A percentile compares a stretch with the other conserved stretches of the same genome.
Evolutionary conservation across 768 basidiomycete species (phyloP).

Genomic region (Tricholoma furcatifolium): DNA sequence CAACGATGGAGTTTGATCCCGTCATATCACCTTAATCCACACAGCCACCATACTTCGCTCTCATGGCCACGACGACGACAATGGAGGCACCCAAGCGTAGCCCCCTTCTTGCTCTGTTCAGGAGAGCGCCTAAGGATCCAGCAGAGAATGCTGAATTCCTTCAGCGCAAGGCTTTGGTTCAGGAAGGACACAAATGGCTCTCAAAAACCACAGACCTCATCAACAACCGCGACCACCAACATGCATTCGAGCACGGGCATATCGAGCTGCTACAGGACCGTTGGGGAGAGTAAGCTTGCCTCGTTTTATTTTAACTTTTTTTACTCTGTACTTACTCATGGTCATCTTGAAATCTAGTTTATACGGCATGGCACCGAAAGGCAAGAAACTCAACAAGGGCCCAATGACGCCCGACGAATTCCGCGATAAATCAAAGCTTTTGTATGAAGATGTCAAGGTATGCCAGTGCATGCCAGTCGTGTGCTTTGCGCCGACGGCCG

Average conservation of each 20-base stretch:
- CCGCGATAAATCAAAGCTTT: constrained; percentile 16
- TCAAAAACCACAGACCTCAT: constrained; percentile 20
- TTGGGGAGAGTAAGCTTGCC: constrained; percentile 21
- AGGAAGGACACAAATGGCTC: constrained; percentile 21
- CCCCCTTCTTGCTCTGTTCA: constrained; percentile 14
- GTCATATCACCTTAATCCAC: not conserved
- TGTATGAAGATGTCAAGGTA: constrained; percentile 21
- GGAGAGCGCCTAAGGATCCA: constrained; percentile 12
- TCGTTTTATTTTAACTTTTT: not conserved
- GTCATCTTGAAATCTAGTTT: constrained; percentile 11
- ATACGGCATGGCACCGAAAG: constrained; percentile 20
- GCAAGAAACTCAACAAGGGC: constrained; percentile 23
- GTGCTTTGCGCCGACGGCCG: not conserved
- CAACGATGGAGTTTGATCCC: constrained; percentile 7
- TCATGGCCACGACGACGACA: constrained; percentile 6
- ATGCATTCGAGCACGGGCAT: constrained; percentile 17
- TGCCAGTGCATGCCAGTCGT: not conserved
- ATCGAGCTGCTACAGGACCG: constrained; percentile 19
- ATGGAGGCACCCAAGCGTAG: constrained; percentile 11
- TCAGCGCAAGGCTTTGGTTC: constrained; percentile 16
- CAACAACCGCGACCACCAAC: constrained; percentile 19
- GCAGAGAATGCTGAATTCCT: constrained; percentile 16
- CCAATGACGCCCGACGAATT: constrained; percentile 19
- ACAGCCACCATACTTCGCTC: not conserved
- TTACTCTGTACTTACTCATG: not conserved